These are phyloP conservation scores for Quercus engelmannii DNA, from an alignment of 306 rosid species.

Conservation along the genomic window DNA sequence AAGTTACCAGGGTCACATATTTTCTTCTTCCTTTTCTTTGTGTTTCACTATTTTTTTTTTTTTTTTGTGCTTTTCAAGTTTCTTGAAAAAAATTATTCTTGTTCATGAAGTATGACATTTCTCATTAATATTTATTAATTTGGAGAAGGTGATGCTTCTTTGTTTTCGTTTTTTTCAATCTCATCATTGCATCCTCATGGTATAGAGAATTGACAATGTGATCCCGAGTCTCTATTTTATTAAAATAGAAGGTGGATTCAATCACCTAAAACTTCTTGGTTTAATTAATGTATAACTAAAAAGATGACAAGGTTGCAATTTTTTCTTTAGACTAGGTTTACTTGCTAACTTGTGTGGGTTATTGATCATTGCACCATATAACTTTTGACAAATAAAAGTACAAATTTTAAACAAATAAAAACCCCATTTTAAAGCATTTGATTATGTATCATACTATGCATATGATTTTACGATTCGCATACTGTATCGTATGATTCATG, in stretches of 20 bases:
- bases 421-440: no score
- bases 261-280: no score
- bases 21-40: background rate
- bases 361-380: background rate
- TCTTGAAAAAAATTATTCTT: background rate
- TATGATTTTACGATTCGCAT: no score
- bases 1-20: background rate
- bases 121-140: background rate
- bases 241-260: background rate
- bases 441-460: no score
- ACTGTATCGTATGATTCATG: no score
- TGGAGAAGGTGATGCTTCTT: background rate
- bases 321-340: no score
- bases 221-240: background rate
- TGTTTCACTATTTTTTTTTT: background rate
- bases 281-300: no score
- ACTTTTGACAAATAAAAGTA: background rate
- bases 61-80: slow-evolving; percentile 7
- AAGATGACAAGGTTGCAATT: no score
- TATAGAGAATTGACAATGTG: slow-evolving; percentile 9
- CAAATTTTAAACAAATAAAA: no score
- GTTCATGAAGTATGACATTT: background rate
- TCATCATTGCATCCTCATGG: background rate
- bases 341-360: background rate
- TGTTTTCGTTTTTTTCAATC: slow-evolving; percentile 11